A percentile compares a stretch with the other conserved stretches of the same genome.
Conservation (phyloP, 2,329 filamentous ascomycete genomes). For the Cladosporium sphaerospermum region DNA sequence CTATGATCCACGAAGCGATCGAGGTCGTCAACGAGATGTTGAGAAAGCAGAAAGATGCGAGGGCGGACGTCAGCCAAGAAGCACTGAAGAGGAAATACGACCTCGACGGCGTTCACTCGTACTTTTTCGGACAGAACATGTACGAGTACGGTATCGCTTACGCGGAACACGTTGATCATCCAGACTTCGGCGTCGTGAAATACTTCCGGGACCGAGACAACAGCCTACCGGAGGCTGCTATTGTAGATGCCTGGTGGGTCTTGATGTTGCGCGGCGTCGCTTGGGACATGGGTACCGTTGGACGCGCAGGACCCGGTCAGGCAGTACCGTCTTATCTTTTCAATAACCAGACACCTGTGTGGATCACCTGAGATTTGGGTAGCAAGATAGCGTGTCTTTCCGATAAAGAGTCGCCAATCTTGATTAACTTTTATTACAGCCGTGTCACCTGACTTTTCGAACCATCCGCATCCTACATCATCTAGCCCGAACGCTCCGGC, state of each 20-base stretch:
- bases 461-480: no score
- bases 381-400: neutral
- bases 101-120: neutral
- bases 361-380: neutral
- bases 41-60: neutral
- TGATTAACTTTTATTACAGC: no score
- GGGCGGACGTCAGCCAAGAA: neutral
- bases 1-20: neutral
- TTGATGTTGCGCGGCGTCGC: neutral
- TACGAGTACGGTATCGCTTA: neutral
- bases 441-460: no score
- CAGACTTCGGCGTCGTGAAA: neutral
- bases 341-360: neutral
- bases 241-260: neutral
- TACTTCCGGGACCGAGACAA: neutral
- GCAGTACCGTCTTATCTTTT: neutral
- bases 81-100: neutral
- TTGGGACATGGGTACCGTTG: neutral
- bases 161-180: neutral
- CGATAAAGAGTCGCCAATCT: no score
- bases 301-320: neutral
- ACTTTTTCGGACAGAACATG: neutral
- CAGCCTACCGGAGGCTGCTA: neutral
- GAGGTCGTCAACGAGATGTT: neutral
- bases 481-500: slow-evolving; percentile 21